phyloP scores from a whole-genome alignment of 1,139 yeast species.

The Kurtzmaniella natalensis region DNA sequence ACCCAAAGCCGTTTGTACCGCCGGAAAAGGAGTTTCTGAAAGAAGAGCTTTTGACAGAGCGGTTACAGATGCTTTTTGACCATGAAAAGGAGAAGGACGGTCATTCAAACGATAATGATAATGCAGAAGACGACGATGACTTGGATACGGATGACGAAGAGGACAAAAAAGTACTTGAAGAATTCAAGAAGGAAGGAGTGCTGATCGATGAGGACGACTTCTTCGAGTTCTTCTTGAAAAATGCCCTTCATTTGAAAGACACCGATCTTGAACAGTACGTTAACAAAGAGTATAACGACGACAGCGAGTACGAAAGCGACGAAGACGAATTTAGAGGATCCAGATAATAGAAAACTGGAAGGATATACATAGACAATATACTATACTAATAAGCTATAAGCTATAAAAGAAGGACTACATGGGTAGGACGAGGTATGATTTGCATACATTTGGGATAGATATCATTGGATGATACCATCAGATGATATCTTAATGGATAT shows the following conservation, averaged over 20 bases:
- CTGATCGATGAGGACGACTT: slow-evolving; percentile 60
- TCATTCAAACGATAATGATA: slow-evolving; percentile 8
- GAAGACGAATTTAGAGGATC: slow-evolving; percentile 3
- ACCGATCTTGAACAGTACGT: slow-evolving; percentile 28
- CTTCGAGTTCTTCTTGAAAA: slow-evolving; percentile 52
- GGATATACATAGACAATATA: too few relatives aligned
- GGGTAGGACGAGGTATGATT: too few relatives aligned
- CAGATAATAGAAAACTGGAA: too few relatives aligned
- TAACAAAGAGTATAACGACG: slow-evolving; percentile 14
- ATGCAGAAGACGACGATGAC: slow-evolving; percentile 10
- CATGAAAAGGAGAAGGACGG: too few relatives aligned
- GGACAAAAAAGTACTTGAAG: slow-evolving; percentile 13
- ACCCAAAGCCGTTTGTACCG: slow-evolving; percentile 4
- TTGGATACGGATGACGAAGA: slow-evolving; percentile 8
- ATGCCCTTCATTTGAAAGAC: slow-evolving; percentile 43
- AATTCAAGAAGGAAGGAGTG: slow-evolving; percentile 22
- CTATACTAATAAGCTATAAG: too few relatives aligned
- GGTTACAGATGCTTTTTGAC: slow-evolving; percentile 11
- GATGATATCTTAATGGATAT: too few relatives aligned
- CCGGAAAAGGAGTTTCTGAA: slow-evolving; percentile 10
- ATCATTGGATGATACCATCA: too few relatives aligned
- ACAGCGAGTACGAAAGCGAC: slow-evolving; percentile 14
- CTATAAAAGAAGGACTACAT: too few relatives aligned
- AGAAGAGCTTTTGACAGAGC: slow-evolving; percentile 9
- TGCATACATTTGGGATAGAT: too few relatives aligned